Percentiles rank a stretch among this genome's conserved stretches.
phyloP scores from a whole-genome alignment of 2,329 filamentous ascomycete genomes.

The Reticulascus tulasneorum region DNA sequence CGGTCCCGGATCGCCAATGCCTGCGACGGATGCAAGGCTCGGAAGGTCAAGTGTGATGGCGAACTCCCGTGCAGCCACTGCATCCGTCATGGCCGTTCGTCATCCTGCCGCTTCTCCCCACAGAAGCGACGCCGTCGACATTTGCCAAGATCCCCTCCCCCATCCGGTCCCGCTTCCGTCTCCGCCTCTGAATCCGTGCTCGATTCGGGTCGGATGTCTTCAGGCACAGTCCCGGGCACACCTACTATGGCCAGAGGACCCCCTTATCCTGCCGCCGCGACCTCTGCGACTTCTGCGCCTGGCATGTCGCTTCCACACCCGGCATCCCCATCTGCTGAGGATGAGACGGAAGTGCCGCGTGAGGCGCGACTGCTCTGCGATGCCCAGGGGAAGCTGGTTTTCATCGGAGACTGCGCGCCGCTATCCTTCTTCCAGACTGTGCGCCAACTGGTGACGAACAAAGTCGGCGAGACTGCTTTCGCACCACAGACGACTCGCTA shows the following conservation, averaged over 20 bases:
- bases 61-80: slow-evolving; percentile 50
- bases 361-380: slow-evolving; percentile 50
- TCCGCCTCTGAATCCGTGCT: slow-evolving; percentile 12
- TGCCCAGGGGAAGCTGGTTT: slow-evolving; percentile 48
- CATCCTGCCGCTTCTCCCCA: slow-evolving; percentile 45
- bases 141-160: background rate
- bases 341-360: slow-evolving; percentile 50
- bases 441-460: slow-evolving; percentile 45
- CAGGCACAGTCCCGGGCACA: background rate
- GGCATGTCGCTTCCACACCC: too few species aligned
- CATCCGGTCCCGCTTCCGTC: slow-evolving; percentile 16
- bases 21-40: slow-evolving; percentile 50
- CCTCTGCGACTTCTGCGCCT: slow-evolving; percentile 7
- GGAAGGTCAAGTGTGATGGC: slow-evolving; percentile 54
- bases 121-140: slow-evolving; percentile 28
- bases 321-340: too few species aligned
- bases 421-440: slow-evolving; percentile 54
- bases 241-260: background rate
- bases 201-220: background rate
- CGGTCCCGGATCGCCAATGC: too few species aligned
- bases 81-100: slow-evolving; percentile 35
- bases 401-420: slow-evolving; percentile 54
- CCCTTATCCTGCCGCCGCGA: slow-evolving; percentile 1
- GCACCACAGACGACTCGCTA: slow-evolving; percentile 46
- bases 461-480: slow-evolving; percentile 50